Base-by-base conservation (phyloP, 805 yeast species). In the Candida hungchunana region DNA sequence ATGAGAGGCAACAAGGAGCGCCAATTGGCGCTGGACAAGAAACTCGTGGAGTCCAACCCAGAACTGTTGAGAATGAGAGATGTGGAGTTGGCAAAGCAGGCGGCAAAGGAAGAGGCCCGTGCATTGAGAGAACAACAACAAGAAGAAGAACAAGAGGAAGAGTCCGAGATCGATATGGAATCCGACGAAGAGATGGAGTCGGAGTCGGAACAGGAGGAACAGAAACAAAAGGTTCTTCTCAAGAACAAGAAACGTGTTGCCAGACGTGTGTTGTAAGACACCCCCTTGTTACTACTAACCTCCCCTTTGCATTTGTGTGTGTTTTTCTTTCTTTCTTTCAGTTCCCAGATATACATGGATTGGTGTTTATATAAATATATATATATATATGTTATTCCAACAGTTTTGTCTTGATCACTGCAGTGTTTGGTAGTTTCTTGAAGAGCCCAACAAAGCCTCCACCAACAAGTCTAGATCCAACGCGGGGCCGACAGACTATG, bases 1-100 rank as follows among this genome's bases (percentile, higher is more conserved):
- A 93, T 93, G 98, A 86, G 84, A 66, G 97, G 96, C 47, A 93
- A 93, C 69, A 84, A 80, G 66, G 96, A 84, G 51, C 77, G 79
- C 62, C 83, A 84, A 62, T 71, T 87, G 56, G 86, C 79, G 37
- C 71, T 82, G 39, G 98, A 93, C 66, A 79, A 79, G 67, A 86
- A 86, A 66, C 73, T 93, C 58, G 93, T 93, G 32, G 96, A 81
- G 59, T 68, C 76, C 39, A 77, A 93, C 67, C 96, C 96, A 50
- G 95, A 84, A 59, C 69, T 90, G 59, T 73, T 93, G 66, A 83
- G 77, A 63, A 78, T 87, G 75, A 84, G 97, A 71, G 97, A 88
- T 25, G 96, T 89, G 39, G 97, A 89, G 68, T 64, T 87, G 47
- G 79, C 85, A 56, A 77, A 79, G 60, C 74, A 69, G 64, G 77